Evolutionary conservation across 352 stramenopile species (phyloP).

Genomic region (Pythium diclinum): DNA sequence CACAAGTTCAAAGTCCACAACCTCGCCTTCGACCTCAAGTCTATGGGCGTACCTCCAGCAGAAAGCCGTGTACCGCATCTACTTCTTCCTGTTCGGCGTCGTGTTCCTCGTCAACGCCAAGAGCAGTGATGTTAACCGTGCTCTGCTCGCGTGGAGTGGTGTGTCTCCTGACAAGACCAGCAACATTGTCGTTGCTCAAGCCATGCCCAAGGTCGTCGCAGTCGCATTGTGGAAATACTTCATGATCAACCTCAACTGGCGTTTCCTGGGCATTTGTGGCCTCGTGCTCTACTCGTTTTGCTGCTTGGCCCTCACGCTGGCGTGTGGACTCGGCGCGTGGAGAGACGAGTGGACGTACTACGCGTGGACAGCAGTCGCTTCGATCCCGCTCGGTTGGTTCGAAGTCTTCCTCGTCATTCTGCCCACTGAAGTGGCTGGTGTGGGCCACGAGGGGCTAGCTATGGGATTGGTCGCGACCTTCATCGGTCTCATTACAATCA

Average conservation of each 20-base stretch:
- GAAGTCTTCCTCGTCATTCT: slow-evolving; percentile 40
- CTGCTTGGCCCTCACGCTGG: slow-evolving; percentile 31
- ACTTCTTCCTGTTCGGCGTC: slow-evolving; percentile 18
- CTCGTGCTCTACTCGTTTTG: slow-evolving; percentile 28
- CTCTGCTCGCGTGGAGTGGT: slow-evolving; percentile 13
- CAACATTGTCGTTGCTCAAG: slow-evolving; percentile 15
- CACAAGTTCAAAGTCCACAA: slow-evolving; percentile 1
- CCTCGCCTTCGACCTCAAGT: neutral
- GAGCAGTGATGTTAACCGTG: slow-evolving; percentile 3
- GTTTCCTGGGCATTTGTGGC: slow-evolving; percentile 30
- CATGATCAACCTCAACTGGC: slow-evolving; percentile 42
- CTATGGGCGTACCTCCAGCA: slow-evolving; percentile 14
- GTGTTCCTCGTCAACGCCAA: slow-evolving; percentile 11
- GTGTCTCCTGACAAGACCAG: slow-evolving; percentile 11
- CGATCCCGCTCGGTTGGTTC: slow-evolving; percentile 43
- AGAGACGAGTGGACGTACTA: slow-evolving; percentile 17
- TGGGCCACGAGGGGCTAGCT: slow-evolving; percentile 45
- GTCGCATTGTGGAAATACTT: slow-evolving; percentile 40
- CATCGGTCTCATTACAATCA: slow-evolving; percentile 36
- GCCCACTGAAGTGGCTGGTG: slow-evolving; percentile 47
- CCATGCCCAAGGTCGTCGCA: slow-evolving; percentile 28
- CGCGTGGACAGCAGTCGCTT: slow-evolving; percentile 19
- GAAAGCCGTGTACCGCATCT: slow-evolving; percentile 17
- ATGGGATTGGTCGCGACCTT: slow-evolving; percentile 51
- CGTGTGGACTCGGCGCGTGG: slow-evolving; percentile 21